Base-by-base conservation (phyloP, 2,329 filamentous ascomycete species). In the Juglanconis sp. region DNA sequence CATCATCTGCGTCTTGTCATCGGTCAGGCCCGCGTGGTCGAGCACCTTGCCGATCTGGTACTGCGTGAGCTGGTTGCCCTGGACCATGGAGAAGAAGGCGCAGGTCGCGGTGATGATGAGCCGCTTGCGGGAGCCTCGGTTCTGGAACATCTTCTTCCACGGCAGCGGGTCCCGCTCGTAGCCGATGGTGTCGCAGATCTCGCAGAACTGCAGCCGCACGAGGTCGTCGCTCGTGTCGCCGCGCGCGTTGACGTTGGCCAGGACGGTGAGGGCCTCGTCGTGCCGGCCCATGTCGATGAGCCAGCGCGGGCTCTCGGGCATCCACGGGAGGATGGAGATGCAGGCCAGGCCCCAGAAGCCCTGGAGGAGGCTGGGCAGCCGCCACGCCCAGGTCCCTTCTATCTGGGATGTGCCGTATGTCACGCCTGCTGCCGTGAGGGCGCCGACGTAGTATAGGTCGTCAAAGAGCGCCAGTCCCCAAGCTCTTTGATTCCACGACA, bases 241-340 rank as follows among this genome's bases (percentile, higher is more conserved):
- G 60, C 80, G 68, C 8, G 77, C 71, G 56, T 81, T 75, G n/a
- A 75, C 73, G 61, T 73, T 70, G 1, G 78, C 78, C 0, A 82
- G 69, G 0, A 75, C 70, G 4, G 67, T 53, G 4, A 73, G 70
- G 4, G 79, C 79, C 46, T 77, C 77, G 11, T 77, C 72, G 30
- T 73, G 68, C 3, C 70, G 70, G 24, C 74, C 77, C n/a, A 76
- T 64, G 46, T 73, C 67, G 4, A 76, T 71, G 0, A 82, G 73
- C 78, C 79, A 81, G 13, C 78, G 74, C 5, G 79, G 80, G 4
- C 72, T 76, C 66, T 82, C 78, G 7, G 78, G 78, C 4, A 75
- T 70, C 59, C 77, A 77, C 1, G 72, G 74, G 11, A 77, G 63
- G 15, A 77, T 69, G 7, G 69, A 32, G 15, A 76, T 71, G 60